phyloP scores from a whole-genome alignment of 331 rosid species.

The Malus hybrid region DNA sequence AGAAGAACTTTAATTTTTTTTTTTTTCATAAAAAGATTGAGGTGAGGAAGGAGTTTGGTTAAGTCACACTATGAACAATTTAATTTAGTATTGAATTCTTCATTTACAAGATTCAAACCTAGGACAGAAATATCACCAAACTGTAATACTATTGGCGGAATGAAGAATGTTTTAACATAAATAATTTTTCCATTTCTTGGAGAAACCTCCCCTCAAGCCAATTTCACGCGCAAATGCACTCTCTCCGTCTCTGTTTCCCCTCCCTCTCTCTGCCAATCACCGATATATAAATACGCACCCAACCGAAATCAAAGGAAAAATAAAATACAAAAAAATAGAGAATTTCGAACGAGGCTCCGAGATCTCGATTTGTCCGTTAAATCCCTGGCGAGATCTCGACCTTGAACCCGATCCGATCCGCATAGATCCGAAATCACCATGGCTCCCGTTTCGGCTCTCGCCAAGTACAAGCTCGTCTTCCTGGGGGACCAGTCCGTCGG shows the following conservation, averaged over 20 bases:
- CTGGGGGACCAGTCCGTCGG: conserved; percentile 40
- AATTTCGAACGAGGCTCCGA: conserved; percentile 9
- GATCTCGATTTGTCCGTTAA: conserved; percentile 13
- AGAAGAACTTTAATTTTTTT: no score
- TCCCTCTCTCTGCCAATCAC: not conserved
- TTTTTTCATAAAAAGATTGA: no score
- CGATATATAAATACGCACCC: not conserved
- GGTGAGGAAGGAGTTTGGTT: rapidly evolving
- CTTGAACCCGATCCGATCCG: not conserved
- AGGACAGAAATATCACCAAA: rapidly evolving
- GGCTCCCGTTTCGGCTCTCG: conserved; percentile 42
- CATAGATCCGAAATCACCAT: conserved; percentile 9
- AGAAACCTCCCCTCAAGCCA: not conserved
- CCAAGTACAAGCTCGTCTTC: conserved; percentile 41
- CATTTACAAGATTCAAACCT: rapidly evolving
- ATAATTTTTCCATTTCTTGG: not conserved
- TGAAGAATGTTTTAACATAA: no score
- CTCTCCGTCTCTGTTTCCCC: not conserved
- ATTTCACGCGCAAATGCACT: not conserved
- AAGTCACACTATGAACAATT: no score
- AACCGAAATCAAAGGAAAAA: not conserved
- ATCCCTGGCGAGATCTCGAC: conserved; percentile 21
- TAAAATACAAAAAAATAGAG: not conserved
- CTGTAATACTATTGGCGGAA: rapidly evolving
- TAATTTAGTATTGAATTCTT: rapidly evolving